Evolutionary conservation across 805 yeast species (phyloP).

Genomic region (Lipomyces chichibuensis): DNA sequence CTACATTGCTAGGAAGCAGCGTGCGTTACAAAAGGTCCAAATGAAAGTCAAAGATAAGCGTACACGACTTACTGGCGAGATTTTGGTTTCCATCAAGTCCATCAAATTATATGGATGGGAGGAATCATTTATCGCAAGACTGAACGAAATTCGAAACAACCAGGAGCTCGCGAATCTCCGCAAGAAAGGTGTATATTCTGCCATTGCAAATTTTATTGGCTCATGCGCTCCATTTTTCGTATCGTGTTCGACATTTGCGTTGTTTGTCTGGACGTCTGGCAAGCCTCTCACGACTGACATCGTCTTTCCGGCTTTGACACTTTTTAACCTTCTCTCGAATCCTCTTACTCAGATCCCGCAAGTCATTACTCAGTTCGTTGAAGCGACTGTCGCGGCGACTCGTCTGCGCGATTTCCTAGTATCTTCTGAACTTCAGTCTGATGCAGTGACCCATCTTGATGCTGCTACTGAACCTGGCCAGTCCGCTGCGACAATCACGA

Average conservation of each 20-base stretch:
- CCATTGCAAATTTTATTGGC: slow-evolving; percentile 75
- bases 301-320: slow-evolving; percentile 81
- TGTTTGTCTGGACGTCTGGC: slow-evolving; percentile 64
- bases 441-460: slow-evolving; percentile 59
- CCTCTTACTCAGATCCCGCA: slow-evolving; percentile 90
- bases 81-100: slow-evolving; percentile 87
- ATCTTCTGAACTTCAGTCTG: slow-evolving; percentile 73
- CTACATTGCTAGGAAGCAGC: slow-evolving; percentile 64
- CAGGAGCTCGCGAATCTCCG: slow-evolving; percentile 74
- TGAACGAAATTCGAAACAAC: slow-evolving; percentile 83
- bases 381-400: slow-evolving; percentile 61
- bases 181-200: slow-evolving; percentile 70
- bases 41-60: slow-evolving; percentile 93
- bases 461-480: slow-evolving; percentile 75
- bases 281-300: slow-evolving; percentile 82
- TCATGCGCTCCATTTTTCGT: slow-evolving; percentile 86
- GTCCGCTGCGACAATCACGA: slow-evolving; percentile 47
- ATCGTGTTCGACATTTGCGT: slow-evolving; percentile 84
- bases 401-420: slow-evolving; percentile 74
- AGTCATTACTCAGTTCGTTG: slow-evolving; percentile 81
- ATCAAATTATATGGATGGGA: slow-evolving; percentile 96
- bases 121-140: slow-evolving; percentile 69
- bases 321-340: slow-evolving; percentile 84
- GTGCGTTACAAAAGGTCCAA: slow-evolving; percentile 73
- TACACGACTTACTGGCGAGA: slow-evolving; percentile 84